These are phyloP conservation scores for Echeveria elegans DNA, from an alignment of 164 flowering plant species.

Conservation along the genomic window DNA sequence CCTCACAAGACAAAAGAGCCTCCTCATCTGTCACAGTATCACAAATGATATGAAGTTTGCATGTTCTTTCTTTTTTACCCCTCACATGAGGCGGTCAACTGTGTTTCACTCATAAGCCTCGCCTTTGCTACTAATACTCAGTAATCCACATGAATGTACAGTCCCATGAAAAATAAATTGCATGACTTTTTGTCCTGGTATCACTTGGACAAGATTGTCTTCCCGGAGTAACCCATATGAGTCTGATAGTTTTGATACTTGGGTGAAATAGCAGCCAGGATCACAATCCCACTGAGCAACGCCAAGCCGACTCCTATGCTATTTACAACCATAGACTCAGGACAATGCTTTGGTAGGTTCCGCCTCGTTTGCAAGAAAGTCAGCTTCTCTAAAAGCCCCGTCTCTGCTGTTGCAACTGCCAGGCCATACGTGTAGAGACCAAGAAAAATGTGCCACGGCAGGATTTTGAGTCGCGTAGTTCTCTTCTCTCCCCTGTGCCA, in stretches of 20 bases:
- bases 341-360: constrained; percentile 32
- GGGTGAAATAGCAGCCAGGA: constrained; percentile 58
- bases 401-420: constrained; percentile 87
- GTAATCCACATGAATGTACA: not conserved
- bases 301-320: constrained; percentile 67
- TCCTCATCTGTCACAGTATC: too few relatives aligned
- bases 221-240: constrained; percentile 23
- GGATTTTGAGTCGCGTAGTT: constrained; percentile 29
- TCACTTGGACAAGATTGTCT: constrained; percentile 15
- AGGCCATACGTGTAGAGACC: constrained; percentile 82
- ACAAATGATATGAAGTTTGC: too few relatives aligned
- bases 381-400: constrained; percentile 82
- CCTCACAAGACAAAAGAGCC: not conserved
- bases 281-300: constrained; percentile 61
- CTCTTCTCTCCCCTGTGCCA: constrained; percentile 77
- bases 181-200: too few relatives aligned
- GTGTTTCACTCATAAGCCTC: not conserved
- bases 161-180: not conserved
- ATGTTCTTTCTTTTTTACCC: not conserved
- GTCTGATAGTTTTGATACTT: constrained; percentile 21
- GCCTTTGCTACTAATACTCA: not conserved
- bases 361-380: constrained; percentile 59
- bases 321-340: constrained; percentile 67
- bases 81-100: not conserved
- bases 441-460: constrained; percentile 86